phyloP scores from a whole-genome alignment of 1,139 yeast genomes.

The Yamadazyma siamensis region DNA sequence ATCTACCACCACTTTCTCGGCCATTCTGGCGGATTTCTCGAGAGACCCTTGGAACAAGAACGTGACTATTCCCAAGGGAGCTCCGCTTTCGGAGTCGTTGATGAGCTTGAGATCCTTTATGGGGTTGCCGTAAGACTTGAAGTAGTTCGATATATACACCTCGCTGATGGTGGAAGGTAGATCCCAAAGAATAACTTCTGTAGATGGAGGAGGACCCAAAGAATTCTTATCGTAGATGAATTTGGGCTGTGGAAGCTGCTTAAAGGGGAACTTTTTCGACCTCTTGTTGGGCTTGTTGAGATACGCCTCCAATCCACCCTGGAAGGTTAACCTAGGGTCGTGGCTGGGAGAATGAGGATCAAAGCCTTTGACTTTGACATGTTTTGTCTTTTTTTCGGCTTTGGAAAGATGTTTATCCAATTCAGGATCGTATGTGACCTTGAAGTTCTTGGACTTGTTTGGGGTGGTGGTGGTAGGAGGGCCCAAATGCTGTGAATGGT shows the following conservation, averaged over 20 bases:
- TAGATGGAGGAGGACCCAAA: conserved; percentile 71
- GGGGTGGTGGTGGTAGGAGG: conserved; percentile 12
- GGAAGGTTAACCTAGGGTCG: conserved; percentile 35
- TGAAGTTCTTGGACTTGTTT: conserved; percentile 31
- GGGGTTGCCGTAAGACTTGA: conserved; percentile 59
- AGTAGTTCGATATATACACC: conserved; percentile 46
- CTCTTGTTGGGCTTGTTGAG: conserved; percentile 40
- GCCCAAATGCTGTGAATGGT: conserved; percentile 25
- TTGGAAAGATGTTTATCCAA: conserved; percentile 25
- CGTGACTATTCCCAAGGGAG: conserved; percentile 72
- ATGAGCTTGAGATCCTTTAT: conserved; percentile 53
- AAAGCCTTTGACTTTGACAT: conserved; percentile 34
- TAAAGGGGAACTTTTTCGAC: conserved; percentile 43
- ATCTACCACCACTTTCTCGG: conserved; percentile 29
- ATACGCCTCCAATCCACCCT: conserved; percentile 24
- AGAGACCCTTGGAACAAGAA: conserved; percentile 60
- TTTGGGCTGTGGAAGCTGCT: conserved; percentile 50
- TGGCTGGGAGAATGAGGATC: conserved; percentile 33
- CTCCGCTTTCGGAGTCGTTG: conserved; percentile 74
- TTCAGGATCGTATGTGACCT: conserved; percentile 61
- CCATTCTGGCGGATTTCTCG: conserved; percentile 50
- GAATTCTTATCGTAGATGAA: conserved; percentile 66
- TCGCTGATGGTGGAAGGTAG: conserved; percentile 48
- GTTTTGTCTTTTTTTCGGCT: conserved; percentile 32
- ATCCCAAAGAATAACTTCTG: conserved; percentile 69